These are phyloP conservation scores for Yamadazyma oceani DNA, from an alignment of 1,139 yeast species.

Conservation along the genomic window DNA sequence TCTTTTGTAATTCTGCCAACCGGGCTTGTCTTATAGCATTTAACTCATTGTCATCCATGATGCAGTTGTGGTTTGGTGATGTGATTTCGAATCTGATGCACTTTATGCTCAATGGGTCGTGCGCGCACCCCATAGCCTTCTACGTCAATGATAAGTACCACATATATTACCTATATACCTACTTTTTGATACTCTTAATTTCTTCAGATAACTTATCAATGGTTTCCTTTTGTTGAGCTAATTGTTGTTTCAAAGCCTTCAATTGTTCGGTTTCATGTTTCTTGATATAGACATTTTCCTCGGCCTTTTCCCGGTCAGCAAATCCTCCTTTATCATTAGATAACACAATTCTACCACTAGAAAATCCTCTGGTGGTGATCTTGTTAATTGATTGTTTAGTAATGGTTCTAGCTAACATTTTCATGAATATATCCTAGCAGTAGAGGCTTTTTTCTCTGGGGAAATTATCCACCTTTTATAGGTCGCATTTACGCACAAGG, in stretches of 20 bases:
- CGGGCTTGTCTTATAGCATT: slow-evolving; percentile 89
- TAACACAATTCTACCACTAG: slow-evolving; percentile 35
- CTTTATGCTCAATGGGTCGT: no score
- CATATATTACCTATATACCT: slow-evolving; percentile 6
- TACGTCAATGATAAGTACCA: no score
- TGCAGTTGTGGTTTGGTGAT: no score
- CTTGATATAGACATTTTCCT: slow-evolving; percentile 44
- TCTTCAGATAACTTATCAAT: slow-evolving; percentile 44
- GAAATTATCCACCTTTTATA: slow-evolving; percentile 2
- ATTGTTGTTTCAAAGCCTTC: slow-evolving; percentile 45
- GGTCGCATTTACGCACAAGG: not conserved
- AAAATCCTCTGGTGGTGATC: slow-evolving; percentile 32
- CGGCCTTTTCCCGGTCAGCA: slow-evolving; percentile 46
- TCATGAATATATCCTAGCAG: slow-evolving; percentile 1
- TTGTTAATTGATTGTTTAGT: slow-evolving; percentile 25
- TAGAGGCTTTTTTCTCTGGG: not conserved
- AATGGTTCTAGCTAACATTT: slow-evolving; percentile 36
- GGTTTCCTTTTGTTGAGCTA: slow-evolving; percentile 46
- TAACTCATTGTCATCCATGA: slow-evolving; percentile 76
- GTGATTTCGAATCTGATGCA: no score
- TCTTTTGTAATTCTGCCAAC: slow-evolving; percentile 72
- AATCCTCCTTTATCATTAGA: slow-evolving; percentile 35
- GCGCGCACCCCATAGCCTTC: no score
- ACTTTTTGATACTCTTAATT: slow-evolving; percentile 38
- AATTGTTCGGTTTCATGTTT: slow-evolving; percentile 52